Conservation (phyloP, 306 rosid genomes). For the Cucumis hystrix region DNA sequence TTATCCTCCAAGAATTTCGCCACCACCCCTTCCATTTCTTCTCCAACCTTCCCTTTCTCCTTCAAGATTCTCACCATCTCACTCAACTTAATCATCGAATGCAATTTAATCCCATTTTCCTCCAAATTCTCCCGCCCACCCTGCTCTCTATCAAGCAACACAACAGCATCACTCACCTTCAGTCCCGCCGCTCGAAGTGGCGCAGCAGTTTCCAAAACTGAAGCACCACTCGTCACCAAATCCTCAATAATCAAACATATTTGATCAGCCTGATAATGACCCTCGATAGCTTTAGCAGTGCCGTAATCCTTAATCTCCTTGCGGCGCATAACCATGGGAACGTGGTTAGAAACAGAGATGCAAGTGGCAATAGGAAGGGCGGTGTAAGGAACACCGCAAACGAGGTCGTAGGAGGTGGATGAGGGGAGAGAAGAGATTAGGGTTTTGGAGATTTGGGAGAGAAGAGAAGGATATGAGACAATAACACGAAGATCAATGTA, state of each 20-base stretch:
- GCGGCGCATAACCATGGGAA: slow-evolving; percentile 90
- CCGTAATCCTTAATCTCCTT: slow-evolving; percentile 92
- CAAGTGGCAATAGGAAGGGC: slow-evolving; percentile 88
- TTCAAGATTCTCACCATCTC: slow-evolving; percentile 74
- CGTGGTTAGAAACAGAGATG: slow-evolving; percentile 31
- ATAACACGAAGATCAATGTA: slow-evolving; percentile 87
- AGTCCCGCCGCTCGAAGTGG: slow-evolving; percentile 66
- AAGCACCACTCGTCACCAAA: slow-evolving; percentile 78
- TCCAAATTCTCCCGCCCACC: slow-evolving; percentile 82
- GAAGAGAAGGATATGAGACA: slow-evolving; percentile 72
- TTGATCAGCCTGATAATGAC: slow-evolving; percentile 36
- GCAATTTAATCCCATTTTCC: slow-evolving; percentile 57
- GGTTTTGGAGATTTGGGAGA: slow-evolving; percentile 60
- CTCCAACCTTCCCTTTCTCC: slow-evolving; percentile 58
- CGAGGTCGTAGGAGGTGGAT: slow-evolving; percentile 41
- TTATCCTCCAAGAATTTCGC: slow-evolving; percentile 58
- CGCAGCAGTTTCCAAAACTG: slow-evolving; percentile 64
- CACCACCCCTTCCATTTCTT: slow-evolving; percentile 48
- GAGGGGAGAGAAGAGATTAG: slow-evolving; percentile 47
- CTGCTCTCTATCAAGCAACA: slow-evolving; percentile 77
- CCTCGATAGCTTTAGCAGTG: slow-evolving; percentile 75
- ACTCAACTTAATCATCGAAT: slow-evolving; percentile 43
- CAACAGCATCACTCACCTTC: slow-evolving; percentile 64
- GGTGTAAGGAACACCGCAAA: slow-evolving; percentile 88
- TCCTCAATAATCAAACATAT: slow-evolving; percentile 71